A percentile compares a stretch with the other conserved stretches of the same genome.
These are phyloP conservation scores for Tilletia caries DNA, from an alignment of 1,284 basidiomycete species.

Conservation along the genomic window DNA sequence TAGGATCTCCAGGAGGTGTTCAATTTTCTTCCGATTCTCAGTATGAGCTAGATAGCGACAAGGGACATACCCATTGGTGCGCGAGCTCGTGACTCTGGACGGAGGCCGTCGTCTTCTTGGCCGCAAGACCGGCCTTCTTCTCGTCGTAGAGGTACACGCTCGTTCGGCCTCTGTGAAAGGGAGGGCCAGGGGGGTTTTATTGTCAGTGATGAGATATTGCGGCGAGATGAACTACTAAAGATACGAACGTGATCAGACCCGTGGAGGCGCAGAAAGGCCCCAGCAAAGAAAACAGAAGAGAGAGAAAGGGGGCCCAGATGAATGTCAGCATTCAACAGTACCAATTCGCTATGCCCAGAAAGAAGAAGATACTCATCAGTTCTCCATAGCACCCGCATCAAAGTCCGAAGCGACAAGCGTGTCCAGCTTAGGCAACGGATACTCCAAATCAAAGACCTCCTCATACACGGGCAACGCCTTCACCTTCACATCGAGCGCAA, in stretches of 20 bases:
- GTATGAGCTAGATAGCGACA: neutral
- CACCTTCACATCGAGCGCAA: conserved; percentile 81
- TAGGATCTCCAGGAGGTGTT: too few relatives aligned
- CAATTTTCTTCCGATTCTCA: too few relatives aligned
- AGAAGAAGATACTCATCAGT: too few relatives aligned
- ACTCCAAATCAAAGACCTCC: conserved; percentile 79
- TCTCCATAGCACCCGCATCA: conserved; percentile 92
- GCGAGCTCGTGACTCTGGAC: conserved; percentile 73
- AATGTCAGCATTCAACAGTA: too few relatives aligned
- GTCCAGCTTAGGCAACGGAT: conserved; percentile 75
- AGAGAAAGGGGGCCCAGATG: neutral
- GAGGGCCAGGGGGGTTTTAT: too few relatives aligned
- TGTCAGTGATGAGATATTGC: too few relatives aligned
- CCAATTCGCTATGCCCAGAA: too few relatives aligned
- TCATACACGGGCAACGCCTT: conserved; percentile 89
- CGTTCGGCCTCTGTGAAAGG: conserved; percentile 79
- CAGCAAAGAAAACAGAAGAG: neutral
- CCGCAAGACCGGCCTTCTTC: conserved; percentile 69
- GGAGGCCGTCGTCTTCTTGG: conserved; percentile 74
- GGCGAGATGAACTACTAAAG: neutral
- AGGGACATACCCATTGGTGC: conserved; percentile 54
- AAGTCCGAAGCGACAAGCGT: conserved; percentile 64
- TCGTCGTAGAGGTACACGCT: conserved; percentile 78
- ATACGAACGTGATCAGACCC: conserved; percentile 4
- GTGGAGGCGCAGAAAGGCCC: too few relatives aligned